phyloP scores from a whole-genome alignment of 1,139 yeast genomes.

The Pichia sp. region DNA sequence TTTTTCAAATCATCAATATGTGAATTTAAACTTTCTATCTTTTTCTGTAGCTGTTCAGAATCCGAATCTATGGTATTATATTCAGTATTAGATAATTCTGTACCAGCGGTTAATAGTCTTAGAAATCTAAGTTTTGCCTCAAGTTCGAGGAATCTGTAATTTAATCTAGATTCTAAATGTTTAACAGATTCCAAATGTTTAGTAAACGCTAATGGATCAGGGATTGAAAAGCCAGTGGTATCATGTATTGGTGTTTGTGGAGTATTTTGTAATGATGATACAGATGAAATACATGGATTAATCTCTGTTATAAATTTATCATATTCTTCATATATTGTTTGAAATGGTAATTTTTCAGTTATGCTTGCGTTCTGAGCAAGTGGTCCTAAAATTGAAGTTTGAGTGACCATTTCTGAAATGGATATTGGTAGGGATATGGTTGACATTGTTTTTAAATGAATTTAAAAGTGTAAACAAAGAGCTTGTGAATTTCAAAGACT shows the following conservation, averaged over 20 bases:
- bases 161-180: slow-evolving; percentile 32
- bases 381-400: neutral
- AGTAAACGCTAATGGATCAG: slow-evolving; percentile 1
- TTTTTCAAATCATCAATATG: slow-evolving; percentile 10
- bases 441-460: neutral
- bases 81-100: slow-evolving; percentile 29
- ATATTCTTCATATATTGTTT: slow-evolving; percentile 10
- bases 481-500: neutral
- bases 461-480: neutral
- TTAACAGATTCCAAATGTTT: slow-evolving; percentile 4
- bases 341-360: slow-evolving; percentile 4
- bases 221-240: neutral
- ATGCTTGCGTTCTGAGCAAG: neutral
- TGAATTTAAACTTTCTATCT: neutral
- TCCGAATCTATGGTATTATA: slow-evolving; percentile 16
- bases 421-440: slow-evolving; percentile 28
- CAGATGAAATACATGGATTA: neutral
- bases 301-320: slow-evolving; percentile 6
- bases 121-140: slow-evolving; percentile 62
- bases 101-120: slow-evolving; percentile 34
- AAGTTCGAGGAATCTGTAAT: slow-evolving; percentile 59
- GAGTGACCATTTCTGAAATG: slow-evolving; percentile 28
- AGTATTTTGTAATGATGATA: neutral
- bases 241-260: slow-evolving; percentile 4
- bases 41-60: neutral